These are phyloP conservation scores for Aegilops sharonensis DNA, from an alignment of 176 grass and related monocot species.

Conservation along the genomic window DNA sequence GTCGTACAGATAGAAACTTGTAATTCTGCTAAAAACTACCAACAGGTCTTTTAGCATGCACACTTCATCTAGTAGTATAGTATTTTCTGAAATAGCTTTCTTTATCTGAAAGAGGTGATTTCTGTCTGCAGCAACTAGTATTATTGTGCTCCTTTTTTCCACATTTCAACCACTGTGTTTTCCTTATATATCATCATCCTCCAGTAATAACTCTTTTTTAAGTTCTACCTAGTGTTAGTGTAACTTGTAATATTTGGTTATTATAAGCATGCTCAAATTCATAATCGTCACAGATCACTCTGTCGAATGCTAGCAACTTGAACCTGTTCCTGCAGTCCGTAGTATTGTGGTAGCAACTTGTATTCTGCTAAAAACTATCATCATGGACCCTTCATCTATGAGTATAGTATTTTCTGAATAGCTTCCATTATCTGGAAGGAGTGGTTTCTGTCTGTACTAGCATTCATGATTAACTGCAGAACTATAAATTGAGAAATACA, in stretches of 20 bases:
- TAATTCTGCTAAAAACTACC: not conserved
- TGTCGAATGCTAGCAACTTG: not conserved
- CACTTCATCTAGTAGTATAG: not conserved
- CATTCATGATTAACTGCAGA: not conserved
- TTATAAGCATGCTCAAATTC: not conserved
- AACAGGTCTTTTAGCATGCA: not conserved
- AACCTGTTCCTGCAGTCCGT: not conserved
- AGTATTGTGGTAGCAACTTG: not conserved
- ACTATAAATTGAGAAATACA: not conserved
- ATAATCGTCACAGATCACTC: not conserved
- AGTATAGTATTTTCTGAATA: not conserved
- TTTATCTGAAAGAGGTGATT: not conserved
- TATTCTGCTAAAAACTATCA: not conserved
- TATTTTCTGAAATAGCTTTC: not conserved
- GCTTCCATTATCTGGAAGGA: not conserved
- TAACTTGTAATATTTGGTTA: not conserved
- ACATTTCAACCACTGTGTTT: too few species aligned
- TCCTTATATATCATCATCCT: too few species aligned
- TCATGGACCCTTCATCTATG: not conserved
- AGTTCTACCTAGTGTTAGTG: not conserved
- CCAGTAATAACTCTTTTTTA: too few species aligned
- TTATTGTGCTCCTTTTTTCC: too few species aligned
- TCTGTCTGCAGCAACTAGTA: not conserved
- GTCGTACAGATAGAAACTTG: not conserved
- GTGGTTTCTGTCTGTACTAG: not conserved